Evolutionary conservation across 2,329 filamentous ascomycete genomes (phyloP), one percentile per base, ranked within the genome.

Genomic region (Stenocarpella maydis): DNA sequence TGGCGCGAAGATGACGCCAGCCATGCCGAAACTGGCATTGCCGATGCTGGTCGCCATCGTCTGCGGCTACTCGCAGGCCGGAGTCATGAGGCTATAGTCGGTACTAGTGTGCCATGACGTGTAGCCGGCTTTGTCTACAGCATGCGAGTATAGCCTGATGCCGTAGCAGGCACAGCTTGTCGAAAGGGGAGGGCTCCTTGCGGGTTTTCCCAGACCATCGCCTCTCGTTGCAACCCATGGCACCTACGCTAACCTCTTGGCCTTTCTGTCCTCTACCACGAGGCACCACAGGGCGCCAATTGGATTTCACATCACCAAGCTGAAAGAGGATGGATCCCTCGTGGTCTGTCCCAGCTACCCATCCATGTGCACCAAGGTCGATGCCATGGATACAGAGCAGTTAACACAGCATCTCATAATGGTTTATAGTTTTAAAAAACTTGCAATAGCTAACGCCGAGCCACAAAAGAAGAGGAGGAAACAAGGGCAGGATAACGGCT

Each of bases 171-270:
- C 41, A 24, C 43, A 17, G 19, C 12, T 37, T 37, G 19, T 34
- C 4, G 15, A 60, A 17, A 19, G 26, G 19, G 8, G 5, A 34
- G 31, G 21, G 19, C 12, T 28, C 49, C 43, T 63, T 63, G 58
- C 58, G 58, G 58, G 58, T 41, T 63, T 24, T 63, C n/a, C 58
- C 58, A 24, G 19, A 34, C 28, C 24, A 61, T 45, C 58, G 24
- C 19, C 41, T 34, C 55, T 10, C 55, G 15, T 17, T 24, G n/a
- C 41, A 37, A 37, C 26, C 14, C n/a, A 49, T 43, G 43, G 12
- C 58, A 63, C 17, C 43, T 19, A 37, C 28, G 58, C 58, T 63
- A 63, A 37, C 26, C 28, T 14, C 58, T n/a, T 45, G 17, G 58
- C n/a, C 19, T 19, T 37, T 63, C 17, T 43, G 15, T 12, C 14